Evolutionary conservation across 768 basidiomycete genomes (phyloP).

Genomic region (Jaapia argillacea): DNA sequence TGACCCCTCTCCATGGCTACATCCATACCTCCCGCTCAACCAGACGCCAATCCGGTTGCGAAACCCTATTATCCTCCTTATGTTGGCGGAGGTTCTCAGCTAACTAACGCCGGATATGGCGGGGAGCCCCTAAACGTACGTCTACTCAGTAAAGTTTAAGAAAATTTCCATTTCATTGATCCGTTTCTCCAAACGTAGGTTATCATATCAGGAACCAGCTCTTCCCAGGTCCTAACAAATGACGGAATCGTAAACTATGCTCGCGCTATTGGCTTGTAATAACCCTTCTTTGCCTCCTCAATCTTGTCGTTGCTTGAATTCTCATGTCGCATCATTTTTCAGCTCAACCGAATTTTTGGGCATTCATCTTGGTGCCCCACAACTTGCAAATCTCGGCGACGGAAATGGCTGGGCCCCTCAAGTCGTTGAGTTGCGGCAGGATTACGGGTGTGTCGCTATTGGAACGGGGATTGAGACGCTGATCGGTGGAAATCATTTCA

Average conservation of each 20-base stretch:
- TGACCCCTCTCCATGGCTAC: no score
- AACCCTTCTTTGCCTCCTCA: constrained; percentile 2
- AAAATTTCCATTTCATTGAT: background rate
- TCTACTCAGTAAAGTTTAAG: background rate
- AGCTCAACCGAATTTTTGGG: constrained; percentile 17
- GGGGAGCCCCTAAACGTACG: constrained; percentile 28
- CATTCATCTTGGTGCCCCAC: constrained; percentile 25
- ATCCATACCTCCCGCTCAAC: no score
- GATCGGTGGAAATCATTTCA: constrained; percentile 3
- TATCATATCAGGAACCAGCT: constrained; percentile 49
- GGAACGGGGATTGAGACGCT: constrained; percentile 34
- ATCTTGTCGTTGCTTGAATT: background rate
- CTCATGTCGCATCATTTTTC: background rate
- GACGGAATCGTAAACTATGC: constrained; percentile 42
- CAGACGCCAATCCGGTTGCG: no score
- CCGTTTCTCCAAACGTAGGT: constrained; percentile 17
- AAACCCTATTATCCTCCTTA: constrained; percentile 23
- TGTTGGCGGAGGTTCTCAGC: constrained; percentile 24
- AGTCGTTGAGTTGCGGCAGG: constrained; percentile 33
- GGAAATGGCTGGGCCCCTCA: constrained; percentile 34
- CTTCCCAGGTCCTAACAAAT: constrained; percentile 42
- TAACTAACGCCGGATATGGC: constrained; percentile 21
- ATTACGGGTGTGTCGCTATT: constrained; percentile 21
- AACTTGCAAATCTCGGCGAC: constrained; percentile 36
- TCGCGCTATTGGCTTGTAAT: constrained; percentile 45